Evolutionary conservation across 441 rosid genomes (phyloP), one percentile per base, ranked within the genome.

Genomic region (Arabidopsis lyrata): DNA sequence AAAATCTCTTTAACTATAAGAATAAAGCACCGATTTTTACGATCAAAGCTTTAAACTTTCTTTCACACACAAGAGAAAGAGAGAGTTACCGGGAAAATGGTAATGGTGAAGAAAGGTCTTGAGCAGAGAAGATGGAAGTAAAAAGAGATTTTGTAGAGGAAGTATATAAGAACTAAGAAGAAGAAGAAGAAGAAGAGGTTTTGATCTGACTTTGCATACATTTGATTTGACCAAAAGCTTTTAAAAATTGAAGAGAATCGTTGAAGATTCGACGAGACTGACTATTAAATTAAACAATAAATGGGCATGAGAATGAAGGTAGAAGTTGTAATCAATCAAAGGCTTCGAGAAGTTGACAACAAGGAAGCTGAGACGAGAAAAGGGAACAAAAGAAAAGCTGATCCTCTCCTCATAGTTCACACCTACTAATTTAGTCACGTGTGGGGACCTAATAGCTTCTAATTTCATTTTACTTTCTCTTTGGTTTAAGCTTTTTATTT

Each of bases 311-410:
- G 58, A 75, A 75, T 52, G 66, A 5, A 75, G 78, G 22, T 67
- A 60, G 22, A 68, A 32, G 78, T 58, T 66, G 68, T 48, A 44
- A 61, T 68, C 74, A 75, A 53, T 75, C 48, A 62, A 44, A 52
- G 49, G 69, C 74, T 75, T 75, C 74, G 64, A 75, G 78, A 75
- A 75, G 78, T 68, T 75, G 74, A 75, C 74, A 68, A 75, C 34
- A 39, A 24, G 22, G 68, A 29, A 31, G 68, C 54, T 7, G 6
- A n/a, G 45, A 20, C 60, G 50, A 45, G 50, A 45, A 7, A 45
- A 15, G 50, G 18, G 42, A 60, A 62, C 10, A 29, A 31, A 54
- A 18, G 8, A 7, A 2, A 18, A 36, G 22, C 29, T 47, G 16
- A 27, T 39, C 55, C 2, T 16, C 1, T 48, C 16, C 7, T 42